Conservation (phyloP, 192 early-diverging fungal species). For the Dissophora ornata region DNA sequence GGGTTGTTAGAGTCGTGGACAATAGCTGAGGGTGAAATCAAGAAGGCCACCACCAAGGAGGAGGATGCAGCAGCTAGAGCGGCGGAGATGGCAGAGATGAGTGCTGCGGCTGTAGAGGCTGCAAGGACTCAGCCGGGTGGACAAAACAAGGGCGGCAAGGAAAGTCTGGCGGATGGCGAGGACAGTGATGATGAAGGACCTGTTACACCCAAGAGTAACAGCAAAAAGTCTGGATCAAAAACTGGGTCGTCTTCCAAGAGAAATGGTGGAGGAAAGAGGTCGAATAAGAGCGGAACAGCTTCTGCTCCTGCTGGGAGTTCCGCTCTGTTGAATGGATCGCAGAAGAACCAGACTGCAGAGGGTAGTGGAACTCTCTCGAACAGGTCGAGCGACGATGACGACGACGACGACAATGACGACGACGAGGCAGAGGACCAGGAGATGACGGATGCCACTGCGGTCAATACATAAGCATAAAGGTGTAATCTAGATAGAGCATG, state of each 20-base stretch:
- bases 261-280: constrained; percentile 4
- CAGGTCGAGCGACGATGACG: constrained; percentile 29
- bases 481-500: too few relatives aligned
- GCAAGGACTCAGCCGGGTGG: constrained; percentile 38
- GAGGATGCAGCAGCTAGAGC: constrained; percentile 14
- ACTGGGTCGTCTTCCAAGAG: constrained; percentile 10
- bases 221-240: constrained; percentile 12
- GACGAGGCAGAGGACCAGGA: constrained; percentile 39
- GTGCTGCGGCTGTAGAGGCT: constrained; percentile 45
- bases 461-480: too few relatives aligned
- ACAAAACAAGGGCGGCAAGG: constrained; percentile 38
- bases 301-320: background rate
- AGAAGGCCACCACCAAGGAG: constrained; percentile 28
- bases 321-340: too few relatives aligned
- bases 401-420: constrained; percentile 29
- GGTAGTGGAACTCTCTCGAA: background rate
- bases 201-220: background rate
- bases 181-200: constrained; percentile 46
- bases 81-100: constrained; percentile 30
- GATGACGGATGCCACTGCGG: constrained; percentile 24
- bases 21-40: constrained; percentile 27
- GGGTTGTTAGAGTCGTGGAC: constrained; percentile 36
- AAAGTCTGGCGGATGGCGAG: constrained; percentile 35
- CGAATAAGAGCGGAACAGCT: background rate
- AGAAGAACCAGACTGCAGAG: background rate